These are phyloP conservation scores for Aureobasidium leucospermi DNA, from an alignment of 2,329 filamentous ascomycete species.

Conservation along the genomic window DNA sequence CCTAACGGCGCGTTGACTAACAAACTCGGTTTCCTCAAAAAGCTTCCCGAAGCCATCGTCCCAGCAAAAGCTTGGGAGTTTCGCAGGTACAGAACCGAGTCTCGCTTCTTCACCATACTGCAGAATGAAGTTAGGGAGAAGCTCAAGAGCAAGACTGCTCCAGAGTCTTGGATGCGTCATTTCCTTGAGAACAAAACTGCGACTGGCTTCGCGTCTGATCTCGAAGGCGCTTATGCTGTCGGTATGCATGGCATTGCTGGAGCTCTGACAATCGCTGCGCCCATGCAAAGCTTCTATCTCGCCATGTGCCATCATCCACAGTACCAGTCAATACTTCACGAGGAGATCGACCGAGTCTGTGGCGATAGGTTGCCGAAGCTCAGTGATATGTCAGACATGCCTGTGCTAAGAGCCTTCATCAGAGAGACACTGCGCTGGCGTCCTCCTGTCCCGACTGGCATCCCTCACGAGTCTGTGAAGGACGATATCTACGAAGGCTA, in stretches of 20 bases:
- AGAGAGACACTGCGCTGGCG: constrained; percentile 55
- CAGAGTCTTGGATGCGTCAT: constrained; percentile 37
- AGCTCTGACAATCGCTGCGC: constrained; percentile 39
- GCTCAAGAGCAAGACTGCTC: constrained; percentile 23
- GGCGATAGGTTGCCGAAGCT: constrained; percentile 47
- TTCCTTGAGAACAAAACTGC: constrained; percentile 34
- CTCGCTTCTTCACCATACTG: constrained; percentile 38
- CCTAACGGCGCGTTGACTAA: constrained; percentile 40
- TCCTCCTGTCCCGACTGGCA: constrained; percentile 42
- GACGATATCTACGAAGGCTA: constrained; percentile 24
- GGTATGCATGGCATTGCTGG: constrained; percentile 43
- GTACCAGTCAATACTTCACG: constrained; percentile 40
- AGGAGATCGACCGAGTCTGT: constrained; percentile 51
- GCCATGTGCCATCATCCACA: constrained; percentile 39
- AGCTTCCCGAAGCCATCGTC: constrained; percentile 35
- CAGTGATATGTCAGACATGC: constrained; percentile 44
- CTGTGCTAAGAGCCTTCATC: constrained; percentile 48
- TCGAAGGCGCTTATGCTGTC: constrained; percentile 39
- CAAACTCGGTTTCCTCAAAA: constrained; percentile 40
- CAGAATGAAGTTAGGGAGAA: constrained; percentile 34
- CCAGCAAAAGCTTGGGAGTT: constrained; percentile 40
- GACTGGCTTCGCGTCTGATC: constrained; percentile 36
- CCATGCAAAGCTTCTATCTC: constrained; percentile 42
- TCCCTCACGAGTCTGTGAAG: constrained; percentile 21
- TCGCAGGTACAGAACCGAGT: constrained; percentile 36